Conservation (phyloP, 805 yeast species). For the Saccharomyces cerevisiae region DNA sequence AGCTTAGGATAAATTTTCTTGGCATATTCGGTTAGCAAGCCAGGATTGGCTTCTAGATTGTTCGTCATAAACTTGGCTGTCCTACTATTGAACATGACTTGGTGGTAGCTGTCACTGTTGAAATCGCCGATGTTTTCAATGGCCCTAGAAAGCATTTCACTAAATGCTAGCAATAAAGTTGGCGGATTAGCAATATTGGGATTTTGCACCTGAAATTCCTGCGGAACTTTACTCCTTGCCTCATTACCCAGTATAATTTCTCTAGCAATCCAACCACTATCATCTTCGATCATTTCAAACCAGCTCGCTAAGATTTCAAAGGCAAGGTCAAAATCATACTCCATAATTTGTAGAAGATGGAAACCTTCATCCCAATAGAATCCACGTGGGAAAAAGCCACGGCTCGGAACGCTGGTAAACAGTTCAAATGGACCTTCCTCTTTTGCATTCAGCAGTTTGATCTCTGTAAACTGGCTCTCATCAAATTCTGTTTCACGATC, state of each 20-base stretch:
- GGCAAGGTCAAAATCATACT: conserved; percentile 75
- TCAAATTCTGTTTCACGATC: conserved; percentile 63
- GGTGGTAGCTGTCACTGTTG: conserved; percentile 17
- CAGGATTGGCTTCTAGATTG: conserved; percentile 49
- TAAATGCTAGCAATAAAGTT: conserved; percentile 70
- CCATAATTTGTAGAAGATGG: conserved; percentile 72
- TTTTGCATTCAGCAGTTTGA: conserved; percentile 41
- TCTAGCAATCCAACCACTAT: conserved; percentile 91
- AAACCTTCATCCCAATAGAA: conserved; percentile 99
- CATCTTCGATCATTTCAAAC: conserved; percentile 74
- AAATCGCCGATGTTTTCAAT: conserved; percentile 17
- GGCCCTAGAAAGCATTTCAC: conserved; percentile 44
- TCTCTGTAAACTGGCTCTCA: conserved; percentile 57
- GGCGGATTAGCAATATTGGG: conserved; percentile 94
- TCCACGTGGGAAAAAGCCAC: conserved; percentile 93
- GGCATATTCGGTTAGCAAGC: conserved; percentile 51
- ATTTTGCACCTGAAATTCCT: conserved; percentile 73
- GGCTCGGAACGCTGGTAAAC: conserved; percentile 79
- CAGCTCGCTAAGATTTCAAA: conserved; percentile 78
- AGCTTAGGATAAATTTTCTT: conserved; percentile 65
- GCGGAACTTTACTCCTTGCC: conserved; percentile 80
- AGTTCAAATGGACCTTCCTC: conserved; percentile 71
- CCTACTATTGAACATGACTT: not conserved
- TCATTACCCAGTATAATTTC: conserved; percentile 92
- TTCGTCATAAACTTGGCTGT: conserved; percentile 31